Evolutionary conservation across 805 yeast species (phyloP).

Genomic region (Cyberlindnera meyerae): DNA sequence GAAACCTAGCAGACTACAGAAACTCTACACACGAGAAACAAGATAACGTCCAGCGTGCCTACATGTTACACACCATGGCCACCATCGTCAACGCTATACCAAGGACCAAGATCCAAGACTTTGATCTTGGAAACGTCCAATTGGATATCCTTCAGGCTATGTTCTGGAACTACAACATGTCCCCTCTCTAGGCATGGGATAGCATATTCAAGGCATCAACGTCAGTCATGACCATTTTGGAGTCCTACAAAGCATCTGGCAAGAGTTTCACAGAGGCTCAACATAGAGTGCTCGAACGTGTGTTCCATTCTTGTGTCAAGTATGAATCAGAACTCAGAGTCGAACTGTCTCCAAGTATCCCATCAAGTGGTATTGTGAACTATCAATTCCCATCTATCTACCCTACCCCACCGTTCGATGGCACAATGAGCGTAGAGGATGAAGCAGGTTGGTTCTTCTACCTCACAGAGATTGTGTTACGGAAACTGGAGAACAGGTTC

Average conservation of each 20-base stretch:
- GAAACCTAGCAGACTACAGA: constrained; percentile 8
- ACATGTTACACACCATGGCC: constrained; percentile 12
- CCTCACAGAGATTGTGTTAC: constrained; percentile 22
- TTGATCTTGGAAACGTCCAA: constrained; percentile 16
- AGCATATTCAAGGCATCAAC: constrained; percentile 19
- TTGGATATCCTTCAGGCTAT: constrained; percentile 14
- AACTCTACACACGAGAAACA: constrained; percentile 14
- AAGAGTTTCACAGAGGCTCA: constrained; percentile 17
- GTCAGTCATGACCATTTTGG: constrained; percentile 18
- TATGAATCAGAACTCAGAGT: constrained; percentile 25
- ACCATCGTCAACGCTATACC: constrained; percentile 11
- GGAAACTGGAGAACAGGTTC: constrained; percentile 23
- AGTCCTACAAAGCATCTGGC: constrained; percentile 17
- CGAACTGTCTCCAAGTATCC: constrained; percentile 23
- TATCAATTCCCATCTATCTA: constrained; percentile 22
- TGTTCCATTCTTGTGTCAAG: constrained; percentile 23
- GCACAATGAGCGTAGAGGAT: constrained; percentile 13
- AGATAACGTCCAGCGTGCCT: constrained; percentile 5
- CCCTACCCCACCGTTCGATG: constrained; percentile 22
- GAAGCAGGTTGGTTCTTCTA: constrained; percentile 25
- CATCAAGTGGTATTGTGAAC: constrained; percentile 23
- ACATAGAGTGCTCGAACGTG: constrained; percentile 16
- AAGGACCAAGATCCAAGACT: constrained; percentile 10
- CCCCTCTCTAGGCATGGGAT: constrained; percentile 23
- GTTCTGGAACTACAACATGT: constrained; percentile 23